These are phyloP conservation scores for Mariannaea sp. DNA, from an alignment of 2,329 filamentous ascomycete genomes.

Conservation along the genomic window DNA sequence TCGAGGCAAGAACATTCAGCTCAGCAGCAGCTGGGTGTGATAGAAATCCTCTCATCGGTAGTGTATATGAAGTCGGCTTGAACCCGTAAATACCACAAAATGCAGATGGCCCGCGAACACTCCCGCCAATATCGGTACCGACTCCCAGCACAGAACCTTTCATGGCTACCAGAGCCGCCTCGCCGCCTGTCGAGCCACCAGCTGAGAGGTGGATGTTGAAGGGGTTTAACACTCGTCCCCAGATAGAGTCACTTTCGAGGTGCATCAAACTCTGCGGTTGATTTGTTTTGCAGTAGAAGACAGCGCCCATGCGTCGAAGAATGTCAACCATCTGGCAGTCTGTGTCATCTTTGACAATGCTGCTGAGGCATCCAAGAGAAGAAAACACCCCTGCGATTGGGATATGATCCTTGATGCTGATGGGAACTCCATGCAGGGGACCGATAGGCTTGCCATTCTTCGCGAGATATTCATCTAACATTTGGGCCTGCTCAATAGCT, in stretches of 20 bases:
- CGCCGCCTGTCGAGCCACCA: conserved; percentile 67
- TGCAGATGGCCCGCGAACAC: conserved; percentile 37
- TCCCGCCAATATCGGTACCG: conserved; percentile 47
- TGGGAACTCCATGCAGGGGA: conserved; percentile 33
- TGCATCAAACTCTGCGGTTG: conserved; percentile 61
- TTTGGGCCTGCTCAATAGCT: conserved; percentile 48
- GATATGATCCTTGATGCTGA: conserved; percentile 56
- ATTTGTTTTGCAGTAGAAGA: conserved; percentile 57
- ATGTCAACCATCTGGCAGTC: conserved; percentile 63
- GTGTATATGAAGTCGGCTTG: conserved; percentile 29
- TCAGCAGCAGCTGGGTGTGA: conserved; percentile 35
- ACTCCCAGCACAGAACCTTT: conserved; percentile 46
- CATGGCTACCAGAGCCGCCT: conserved; percentile 46
- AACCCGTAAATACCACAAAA: conserved; percentile 40
- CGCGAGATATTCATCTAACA: conserved; percentile 49
- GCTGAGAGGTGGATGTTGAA: conserved; percentile 61
- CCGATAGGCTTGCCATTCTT: conserved; percentile 39
- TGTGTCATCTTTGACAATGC: conserved; percentile 53
- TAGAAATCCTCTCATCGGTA: conserved; percentile 37
- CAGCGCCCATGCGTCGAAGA: conserved; percentile 61
- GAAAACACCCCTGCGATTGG: conserved; percentile 56
- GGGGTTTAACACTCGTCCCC: conserved; percentile 65
- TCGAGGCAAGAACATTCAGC: conserved; percentile 42
- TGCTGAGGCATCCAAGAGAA: conserved; percentile 56
- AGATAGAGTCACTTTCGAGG: conserved; percentile 63